These are phyloP conservation scores for Stemphylium beticola DNA, from an alignment of 2,329 filamentous ascomycete genomes.

Conservation along the genomic window DNA sequence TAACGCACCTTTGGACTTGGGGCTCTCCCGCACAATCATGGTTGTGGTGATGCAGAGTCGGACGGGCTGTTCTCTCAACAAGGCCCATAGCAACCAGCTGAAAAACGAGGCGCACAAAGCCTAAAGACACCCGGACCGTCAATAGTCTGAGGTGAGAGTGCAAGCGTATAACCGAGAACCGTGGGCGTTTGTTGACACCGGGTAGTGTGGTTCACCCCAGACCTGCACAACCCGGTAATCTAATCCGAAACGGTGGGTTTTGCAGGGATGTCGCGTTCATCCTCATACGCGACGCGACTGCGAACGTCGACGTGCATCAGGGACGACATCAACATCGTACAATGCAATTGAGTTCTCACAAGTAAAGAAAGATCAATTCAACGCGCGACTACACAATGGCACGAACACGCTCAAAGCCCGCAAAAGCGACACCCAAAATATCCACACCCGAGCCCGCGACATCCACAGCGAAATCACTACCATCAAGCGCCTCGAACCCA, in stretches of 20 bases:
- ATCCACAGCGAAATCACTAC: conserved; percentile 38
- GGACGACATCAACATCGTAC: not conserved
- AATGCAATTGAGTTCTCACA: too few relatives aligned
- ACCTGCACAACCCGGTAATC: conserved; percentile 12
- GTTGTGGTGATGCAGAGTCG: conserved; percentile 28
- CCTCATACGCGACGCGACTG: conserved; percentile 18
- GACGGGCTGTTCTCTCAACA: conserved; percentile 14
- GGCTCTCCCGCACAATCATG: conserved; percentile 58
- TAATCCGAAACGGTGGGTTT: conserved; percentile 33
- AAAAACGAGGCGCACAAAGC: not conserved
- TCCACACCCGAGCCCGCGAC: conserved; percentile 31
- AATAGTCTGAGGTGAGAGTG: not conserved
- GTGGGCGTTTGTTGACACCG: conserved; percentile 27
- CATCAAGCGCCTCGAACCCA: conserved; percentile 49
- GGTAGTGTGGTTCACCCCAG: conserved; percentile 27
- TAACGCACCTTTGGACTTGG: conserved; percentile 50
- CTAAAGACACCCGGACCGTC: not conserved
- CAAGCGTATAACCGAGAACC: conserved; percentile 5
- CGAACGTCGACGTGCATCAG: not conserved
- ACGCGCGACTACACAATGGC: conserved; percentile 29
- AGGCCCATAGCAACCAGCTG: conserved; percentile 39
- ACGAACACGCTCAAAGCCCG: conserved; percentile 45
- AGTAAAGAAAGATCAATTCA: too few relatives aligned
- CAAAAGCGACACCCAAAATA: conserved; percentile 19
- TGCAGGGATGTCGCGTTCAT: conserved; percentile 38